A percentile compares a stretch with the other conserved stretches of the same genome.
Conservation (phyloP, 2,329 filamentous ascomycete species). For the Penicillium sp. region DNA sequence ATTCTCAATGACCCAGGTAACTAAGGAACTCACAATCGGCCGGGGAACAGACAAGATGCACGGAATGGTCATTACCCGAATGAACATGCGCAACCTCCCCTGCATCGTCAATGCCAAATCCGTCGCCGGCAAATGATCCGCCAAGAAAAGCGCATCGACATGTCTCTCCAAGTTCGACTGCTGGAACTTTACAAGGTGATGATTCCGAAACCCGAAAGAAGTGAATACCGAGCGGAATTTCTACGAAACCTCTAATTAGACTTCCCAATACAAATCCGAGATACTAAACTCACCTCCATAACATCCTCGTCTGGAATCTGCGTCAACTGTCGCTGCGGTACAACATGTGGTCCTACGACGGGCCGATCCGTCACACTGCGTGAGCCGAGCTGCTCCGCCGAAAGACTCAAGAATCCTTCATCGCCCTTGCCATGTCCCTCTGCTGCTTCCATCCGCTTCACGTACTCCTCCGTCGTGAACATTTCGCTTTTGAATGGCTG, state of each 20-base stretch:
- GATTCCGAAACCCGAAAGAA: conserved; percentile 23
- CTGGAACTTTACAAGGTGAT: conserved; percentile 26
- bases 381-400: conserved; percentile 13
- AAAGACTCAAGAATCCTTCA: conserved; percentile 18
- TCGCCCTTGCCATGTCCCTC: conserved; percentile 22
- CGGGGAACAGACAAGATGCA: conserved; percentile 75
- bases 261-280: too few species aligned
- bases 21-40: conserved; percentile 55
- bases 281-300: conserved; percentile 20
- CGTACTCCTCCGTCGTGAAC: conserved; percentile 27
- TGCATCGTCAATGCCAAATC: conserved; percentile 33
- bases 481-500: conserved; percentile 26
- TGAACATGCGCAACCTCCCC: conserved; percentile 80
- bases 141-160: conserved; percentile 26
- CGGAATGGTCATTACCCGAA: conserved; percentile 60
- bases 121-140: conserved; percentile 17
- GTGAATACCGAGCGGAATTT: conserved; percentile 22
- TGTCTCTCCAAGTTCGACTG: conserved; percentile 25
- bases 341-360: conserved; percentile 25
- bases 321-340: conserved; percentile 29
- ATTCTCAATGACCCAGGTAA: too few species aligned
- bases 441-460: conserved; percentile 18
- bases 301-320: conserved; percentile 22
- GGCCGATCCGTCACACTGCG: conserved; percentile 18
- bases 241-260: conserved; percentile 10